These are phyloP conservation scores for Mortierella polycephala DNA, from an alignment of 371 early-diverging fungal species.

Conservation along the genomic window DNA sequence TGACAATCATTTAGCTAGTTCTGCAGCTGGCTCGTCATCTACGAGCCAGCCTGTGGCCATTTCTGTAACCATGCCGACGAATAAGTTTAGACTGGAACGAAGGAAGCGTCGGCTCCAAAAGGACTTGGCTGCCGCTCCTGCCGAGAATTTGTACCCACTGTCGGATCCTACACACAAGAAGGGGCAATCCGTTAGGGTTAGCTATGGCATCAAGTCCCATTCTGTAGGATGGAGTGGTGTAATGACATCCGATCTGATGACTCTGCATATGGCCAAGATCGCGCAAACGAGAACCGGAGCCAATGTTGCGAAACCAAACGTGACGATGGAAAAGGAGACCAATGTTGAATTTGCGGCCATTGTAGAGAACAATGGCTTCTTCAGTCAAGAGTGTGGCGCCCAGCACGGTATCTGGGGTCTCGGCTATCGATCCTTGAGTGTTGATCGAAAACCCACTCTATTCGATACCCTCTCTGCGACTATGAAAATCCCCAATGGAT, in stretches of 20 bases:
- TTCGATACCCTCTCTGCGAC: constrained; percentile 44
- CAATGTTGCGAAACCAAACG: constrained; percentile 1
- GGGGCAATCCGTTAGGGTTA: constrained; percentile 33
- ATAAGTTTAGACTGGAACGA: no score
- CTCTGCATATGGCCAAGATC: constrained; percentile 44
- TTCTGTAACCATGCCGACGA: no score
- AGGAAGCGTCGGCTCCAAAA: not conserved
- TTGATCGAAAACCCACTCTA: constrained; percentile 40
- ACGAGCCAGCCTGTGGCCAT: no score
- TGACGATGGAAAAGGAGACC: constrained; percentile 41
- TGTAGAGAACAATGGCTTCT: constrained; percentile 39
- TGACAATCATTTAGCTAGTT: no score
- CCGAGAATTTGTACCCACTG: constrained; percentile 40
- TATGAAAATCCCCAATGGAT: constrained; percentile 52
- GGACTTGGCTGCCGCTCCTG: constrained; percentile 24
- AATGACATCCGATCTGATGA: constrained; percentile 47
- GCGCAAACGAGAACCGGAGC: not conserved
- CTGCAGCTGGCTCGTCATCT: no score
- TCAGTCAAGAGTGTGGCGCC: constrained; percentile 44
- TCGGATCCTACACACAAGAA: constrained; percentile 10
- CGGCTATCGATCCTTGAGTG: constrained; percentile 34
- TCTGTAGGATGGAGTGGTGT: constrained; percentile 51
- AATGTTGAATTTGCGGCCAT: constrained; percentile 53
- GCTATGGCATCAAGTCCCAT: constrained; percentile 48
- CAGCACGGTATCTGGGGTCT: constrained; percentile 54